These are phyloP conservation scores for Monilinia fructicola DNA, from an alignment of 2,329 filamentous ascomycete species.

Conservation along the genomic window DNA sequence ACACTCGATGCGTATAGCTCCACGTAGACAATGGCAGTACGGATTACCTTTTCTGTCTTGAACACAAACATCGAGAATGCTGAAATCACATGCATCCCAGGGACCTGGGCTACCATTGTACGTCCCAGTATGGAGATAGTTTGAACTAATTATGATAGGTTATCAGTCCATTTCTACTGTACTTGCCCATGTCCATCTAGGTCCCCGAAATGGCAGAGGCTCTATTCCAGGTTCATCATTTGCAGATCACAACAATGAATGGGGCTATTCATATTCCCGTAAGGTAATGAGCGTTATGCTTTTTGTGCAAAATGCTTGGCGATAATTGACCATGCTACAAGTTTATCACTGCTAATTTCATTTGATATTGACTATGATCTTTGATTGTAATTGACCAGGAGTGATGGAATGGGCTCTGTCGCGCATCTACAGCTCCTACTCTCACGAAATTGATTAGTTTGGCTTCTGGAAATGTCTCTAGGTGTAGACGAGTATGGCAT, in stretches of 20 bases:
- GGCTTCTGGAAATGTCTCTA: not conserved
- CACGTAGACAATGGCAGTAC: not conserved
- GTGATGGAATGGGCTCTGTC: not conserved
- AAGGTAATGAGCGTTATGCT: not conserved
- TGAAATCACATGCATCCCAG: not conserved
- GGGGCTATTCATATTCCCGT: not conserved
- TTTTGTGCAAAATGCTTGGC: not conserved
- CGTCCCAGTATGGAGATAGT: not conserved
- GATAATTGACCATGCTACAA: not conserved
- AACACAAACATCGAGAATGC: no score
- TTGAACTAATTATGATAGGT: not conserved
- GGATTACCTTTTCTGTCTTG: not conserved
- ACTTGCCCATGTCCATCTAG: conserved; percentile 1
- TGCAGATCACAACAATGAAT: not conserved
- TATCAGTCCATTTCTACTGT: not conserved
- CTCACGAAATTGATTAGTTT: not conserved
- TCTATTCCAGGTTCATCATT: not conserved
- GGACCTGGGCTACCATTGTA: not conserved
- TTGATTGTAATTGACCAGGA: not conserved
- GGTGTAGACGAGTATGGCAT: not conserved
- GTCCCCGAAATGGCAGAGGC: not conserved
- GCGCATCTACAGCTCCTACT: not conserved
- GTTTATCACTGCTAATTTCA: conserved; percentile 6
- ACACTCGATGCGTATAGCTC: not conserved
- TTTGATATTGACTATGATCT: no score